A percentile compares a stretch with the other conserved stretches of the same genome.
Evolutionary conservation across 1,284 basidiomycete genomes (phyloP).

Genomic region (Megacollybia platyphylla): DNA sequence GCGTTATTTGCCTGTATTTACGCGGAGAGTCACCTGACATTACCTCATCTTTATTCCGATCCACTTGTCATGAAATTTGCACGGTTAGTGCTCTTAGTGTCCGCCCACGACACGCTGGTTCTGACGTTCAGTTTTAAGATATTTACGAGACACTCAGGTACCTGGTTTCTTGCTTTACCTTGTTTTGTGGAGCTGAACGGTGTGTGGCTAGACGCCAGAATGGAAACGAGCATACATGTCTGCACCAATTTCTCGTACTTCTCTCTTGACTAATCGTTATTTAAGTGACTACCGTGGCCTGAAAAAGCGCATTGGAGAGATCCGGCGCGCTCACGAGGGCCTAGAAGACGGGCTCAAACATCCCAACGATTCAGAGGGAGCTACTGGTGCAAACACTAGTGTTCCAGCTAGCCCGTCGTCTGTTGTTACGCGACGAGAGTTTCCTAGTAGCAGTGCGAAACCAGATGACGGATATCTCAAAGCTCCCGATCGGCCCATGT

Average conservation of each 20-base stretch:
- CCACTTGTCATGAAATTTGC: slow-evolving; percentile 37
- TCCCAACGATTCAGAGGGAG: too few species aligned
- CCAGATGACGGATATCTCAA: not conserved
- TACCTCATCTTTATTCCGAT: too few species aligned
- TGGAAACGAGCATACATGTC: slow-evolving; percentile 80
- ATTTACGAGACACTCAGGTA: slow-evolving; percentile 62
- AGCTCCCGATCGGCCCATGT: not conserved
- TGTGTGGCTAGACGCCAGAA: slow-evolving; percentile 48
- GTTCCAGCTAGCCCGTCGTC: not conserved
- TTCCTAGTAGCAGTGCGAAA: too few species aligned
- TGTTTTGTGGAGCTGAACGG: not conserved
- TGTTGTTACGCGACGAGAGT: not conserved
- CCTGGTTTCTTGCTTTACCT: slow-evolving; percentile 5
- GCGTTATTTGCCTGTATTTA: too few species aligned
- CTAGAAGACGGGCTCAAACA: not conserved
- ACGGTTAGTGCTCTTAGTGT: slow-evolving; percentile 20
- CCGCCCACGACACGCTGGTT: not conserved
- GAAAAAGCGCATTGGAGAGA: slow-evolving; percentile 52
- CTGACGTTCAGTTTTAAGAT: slow-evolving; percentile 20
- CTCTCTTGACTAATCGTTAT: slow-evolving; percentile 4
- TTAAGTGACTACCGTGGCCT: slow-evolving; percentile 60
- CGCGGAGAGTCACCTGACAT: too few species aligned
- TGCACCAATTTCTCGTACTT: slow-evolving; percentile 11
- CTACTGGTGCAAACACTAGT: too few species aligned
- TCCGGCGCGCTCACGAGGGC: slow-evolving; percentile 31